A percentile compares a stretch with the other conserved stretches of the same genome.
phyloP scores from a whole-genome alignment of 2,329 filamentous ascomycete species.

The Penicillium janthinellum region DNA sequence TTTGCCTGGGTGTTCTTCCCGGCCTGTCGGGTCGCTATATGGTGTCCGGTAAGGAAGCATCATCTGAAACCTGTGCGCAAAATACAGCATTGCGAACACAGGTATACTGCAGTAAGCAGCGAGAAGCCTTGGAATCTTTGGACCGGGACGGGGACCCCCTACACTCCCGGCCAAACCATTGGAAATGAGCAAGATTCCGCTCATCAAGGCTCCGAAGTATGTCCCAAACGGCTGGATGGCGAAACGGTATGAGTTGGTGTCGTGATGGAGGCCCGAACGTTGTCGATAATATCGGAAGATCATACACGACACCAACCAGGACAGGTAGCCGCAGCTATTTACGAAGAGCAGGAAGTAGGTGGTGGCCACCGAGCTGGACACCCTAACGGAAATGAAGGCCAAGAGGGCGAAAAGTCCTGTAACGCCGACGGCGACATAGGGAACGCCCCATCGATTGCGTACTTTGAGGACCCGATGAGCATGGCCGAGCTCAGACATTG shows the following conservation, averaged over 20 bases:
- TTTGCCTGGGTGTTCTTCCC: slow-evolving; percentile 1
- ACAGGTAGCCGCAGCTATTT: slow-evolving; percentile 68
- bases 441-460: slow-evolving; percentile 64
- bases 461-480: slow-evolving; percentile 61
- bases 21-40: neutral
- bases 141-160: slow-evolving; percentile 56
- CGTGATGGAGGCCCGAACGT: slow-evolving; percentile 38
- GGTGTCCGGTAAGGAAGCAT: slow-evolving; percentile 4
- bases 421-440: slow-evolving; percentile 59
- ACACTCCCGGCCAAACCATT: slow-evolving; percentile 74
- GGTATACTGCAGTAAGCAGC: slow-evolving; percentile 65
- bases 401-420: slow-evolving; percentile 63
- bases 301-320: slow-evolving; percentile 65
- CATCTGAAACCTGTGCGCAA: slow-evolving; percentile 50
- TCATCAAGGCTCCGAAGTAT: slow-evolving; percentile 57
- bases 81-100: slow-evolving; percentile 59
- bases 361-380: slow-evolving; percentile 62
- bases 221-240: slow-evolving; percentile 65
- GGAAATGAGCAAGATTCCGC: slow-evolving; percentile 64
- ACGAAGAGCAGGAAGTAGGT: slow-evolving; percentile 71
- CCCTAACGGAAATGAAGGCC: slow-evolving; percentile 67
- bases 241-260: slow-evolving; percentile 54
- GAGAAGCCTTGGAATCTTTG: slow-evolving; percentile 57
- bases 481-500: slow-evolving; percentile 63
- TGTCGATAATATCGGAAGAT: slow-evolving; percentile 59